Percentiles rank a stretch among this genome's conserved stretches.
These are phyloP conservation scores for Aureobasidium namibiae DNA, from an alignment of 2,329 filamentous ascomycete species.

Conservation along the genomic window DNA sequence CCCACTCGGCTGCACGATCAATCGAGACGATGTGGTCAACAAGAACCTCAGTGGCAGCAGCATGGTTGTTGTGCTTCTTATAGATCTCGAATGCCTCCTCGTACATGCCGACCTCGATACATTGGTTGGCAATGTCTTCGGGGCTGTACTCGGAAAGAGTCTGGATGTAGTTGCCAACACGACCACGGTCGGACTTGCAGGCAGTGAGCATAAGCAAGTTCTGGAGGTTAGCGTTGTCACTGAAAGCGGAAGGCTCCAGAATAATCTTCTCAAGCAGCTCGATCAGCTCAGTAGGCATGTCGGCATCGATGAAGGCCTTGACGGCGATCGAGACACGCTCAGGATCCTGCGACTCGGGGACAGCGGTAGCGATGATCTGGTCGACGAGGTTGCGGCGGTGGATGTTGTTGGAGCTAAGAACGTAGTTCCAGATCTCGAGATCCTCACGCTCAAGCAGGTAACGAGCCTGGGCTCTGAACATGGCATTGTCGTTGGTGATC, in stretches of 20 bases:
- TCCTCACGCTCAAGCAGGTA: constrained; percentile 91
- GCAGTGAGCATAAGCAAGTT: constrained; percentile 95
- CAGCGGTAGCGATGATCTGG: constrained; percentile 90
- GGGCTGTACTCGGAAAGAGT: constrained; percentile 81
- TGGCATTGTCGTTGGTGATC: constrained; percentile 98
- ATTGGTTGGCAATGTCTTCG: constrained; percentile 85
- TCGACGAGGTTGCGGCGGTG: constrained; percentile 90
- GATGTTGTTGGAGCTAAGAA: constrained; percentile 90
- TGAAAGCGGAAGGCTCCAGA: constrained; percentile 97
- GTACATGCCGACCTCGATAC: constrained; percentile 87
- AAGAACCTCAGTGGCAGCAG: constrained; percentile 79
- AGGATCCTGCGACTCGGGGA: constrained; percentile 85
- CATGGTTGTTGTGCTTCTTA: constrained; percentile 92
- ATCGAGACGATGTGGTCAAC: constrained; percentile 91
- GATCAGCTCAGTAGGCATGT: constrained; percentile 88
- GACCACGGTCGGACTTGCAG: constrained; percentile 89
- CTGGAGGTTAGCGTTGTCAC: constrained; percentile 92
- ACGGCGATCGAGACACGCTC: constrained; percentile 93
- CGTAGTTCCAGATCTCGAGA: constrained; percentile 85
- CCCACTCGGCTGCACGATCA: constrained; percentile 90
- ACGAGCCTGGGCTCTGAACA: constrained; percentile 96
- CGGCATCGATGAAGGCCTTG: constrained; percentile 81
- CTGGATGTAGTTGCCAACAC: constrained; percentile 94
- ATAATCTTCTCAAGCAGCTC: constrained; percentile 99
- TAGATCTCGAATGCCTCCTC: constrained; percentile 98